Evolutionary conservation across 768 basidiomycete genomes (phyloP), one percentile per base, ranked within the genome.

Genomic region (Collybiopsis confluens): DNA sequence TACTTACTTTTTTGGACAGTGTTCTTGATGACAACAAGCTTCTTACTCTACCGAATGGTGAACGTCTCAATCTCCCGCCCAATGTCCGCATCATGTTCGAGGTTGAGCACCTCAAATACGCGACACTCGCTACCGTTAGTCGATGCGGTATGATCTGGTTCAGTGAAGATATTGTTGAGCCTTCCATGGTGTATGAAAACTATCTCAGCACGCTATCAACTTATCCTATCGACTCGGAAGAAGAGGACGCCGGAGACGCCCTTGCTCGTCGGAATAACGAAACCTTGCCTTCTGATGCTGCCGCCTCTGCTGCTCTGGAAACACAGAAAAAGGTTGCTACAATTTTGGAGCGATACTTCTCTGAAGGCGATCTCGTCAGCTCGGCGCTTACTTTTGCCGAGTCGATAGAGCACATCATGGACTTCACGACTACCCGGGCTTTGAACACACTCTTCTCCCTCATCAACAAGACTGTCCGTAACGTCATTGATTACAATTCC

Each of bases 91-190:
- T 99, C 69, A 96, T 99, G 93, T 98, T 99, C 66, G 97, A 99
- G 68, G 97, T 98, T 53, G 97, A 98, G 67, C 93, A 97, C 68
- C 81, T 99, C 60, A 89, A 86, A 62, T 99, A 96, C 67, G 97
- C 97, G 0, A 99, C 97, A 3, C 84, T 90, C 50, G 97, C 97
- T 15, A 99, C 97, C 24, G 97, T 99, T 77, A 97, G 93, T 82
- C 95, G 97, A 53, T 99, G 97, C 64, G 97, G 97, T 67, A 99
- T 99, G 97, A 96, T 99, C 62, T 99, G 97, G 97, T 99, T 99
- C 75, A 98, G 94, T 66, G 94, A 98, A 55, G 94, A 98, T 59
- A 85, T 97, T 45, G 84, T 99, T 24, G 88, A 92, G 58, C 85
- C 94, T 5, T 72, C 78, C 1, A 98, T 98, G 97, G 82, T 97